Evolutionary conservation across 2,329 filamentous ascomycete species (phyloP), one percentile per base, ranked within the genome.

Genomic region (Calonectria fujianensis): DNA sequence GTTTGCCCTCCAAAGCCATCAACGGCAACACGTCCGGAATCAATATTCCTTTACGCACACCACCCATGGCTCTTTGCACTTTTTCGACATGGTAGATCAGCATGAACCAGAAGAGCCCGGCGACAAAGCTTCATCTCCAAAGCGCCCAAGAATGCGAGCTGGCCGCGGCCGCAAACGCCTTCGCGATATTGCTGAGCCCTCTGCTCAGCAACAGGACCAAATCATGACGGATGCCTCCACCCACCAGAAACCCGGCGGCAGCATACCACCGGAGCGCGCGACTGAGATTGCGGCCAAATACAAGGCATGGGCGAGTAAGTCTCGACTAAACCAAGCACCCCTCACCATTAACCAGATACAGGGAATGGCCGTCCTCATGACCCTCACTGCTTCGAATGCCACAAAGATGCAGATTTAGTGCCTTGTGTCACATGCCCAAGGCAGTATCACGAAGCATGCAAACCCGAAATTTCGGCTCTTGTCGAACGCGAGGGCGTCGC

Each of bases 341-440:
- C 11, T 11, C 32, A 1, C 35, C 14, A 16, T 20, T 63, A 13
- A 63, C 57, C 24, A 63, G 3, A 29, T 35, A 29, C 57, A 63
- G 57, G 4, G 10, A 27, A 63, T 2, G 57, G 57, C 24, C 41
- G 37, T 11, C 57, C 57, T 8, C 57, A 29, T 13, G 37, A 63
- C 24, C 24, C 57, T 18, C n/a, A 63, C 39, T 63, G 57, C 27
- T 41, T 63, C 29, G 24, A 63, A 31, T 63, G 57, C 57, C 13
- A 41, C 24, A 9, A 63, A 14, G 57, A 27, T 9, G 57, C 37
- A 7, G 57, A 63, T 20, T 29, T 63, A 5, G 24, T 63, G 6
- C 57, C 57, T 20, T 63, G 57, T 4, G 57, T 29, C 16, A 63
- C 57, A 41, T 63, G 57, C 16, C 37, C 35, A 29, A 41, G 57